These are phyloP conservation scores for Agroathelia rolfsii DNA, from an alignment of 1,284 basidiomycete genomes.

Conservation along the genomic window DNA sequence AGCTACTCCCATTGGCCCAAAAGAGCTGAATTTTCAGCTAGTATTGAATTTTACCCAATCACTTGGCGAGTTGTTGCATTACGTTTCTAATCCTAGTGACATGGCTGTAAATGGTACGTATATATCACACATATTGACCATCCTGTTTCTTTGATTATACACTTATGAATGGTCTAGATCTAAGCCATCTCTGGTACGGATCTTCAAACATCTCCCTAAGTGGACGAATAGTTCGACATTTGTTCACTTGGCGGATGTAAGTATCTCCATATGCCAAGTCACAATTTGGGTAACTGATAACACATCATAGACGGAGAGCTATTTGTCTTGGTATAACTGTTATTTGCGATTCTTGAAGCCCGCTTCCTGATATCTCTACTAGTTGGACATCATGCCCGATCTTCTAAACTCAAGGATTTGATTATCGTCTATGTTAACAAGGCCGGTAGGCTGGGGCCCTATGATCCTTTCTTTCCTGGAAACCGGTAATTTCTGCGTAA, in stretches of 20 bases:
- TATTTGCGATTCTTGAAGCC: constrained; percentile 1
- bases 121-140: background rate
- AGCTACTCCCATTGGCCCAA: constrained; percentile 9
- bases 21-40: constrained; percentile 6
- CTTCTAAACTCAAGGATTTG: constrained; percentile 14
- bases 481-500: constrained; percentile 6
- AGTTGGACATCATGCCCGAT: constrained; percentile 33
- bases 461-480: constrained; percentile 12
- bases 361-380: constrained; percentile 2
- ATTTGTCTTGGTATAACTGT: constrained; percentile 25
- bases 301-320: constrained; percentile 24
- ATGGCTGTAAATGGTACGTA: too few species aligned
- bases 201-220: constrained; percentile 14
- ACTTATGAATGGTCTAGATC: constrained; percentile 5
- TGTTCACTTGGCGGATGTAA: constrained; percentile 21
- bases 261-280: constrained; percentile 11
- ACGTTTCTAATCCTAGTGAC: too few species aligned
- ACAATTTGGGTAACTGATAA: constrained; percentile 5
- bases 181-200: constrained; percentile 23
- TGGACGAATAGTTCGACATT: constrained; percentile 14
- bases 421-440: constrained; percentile 23
- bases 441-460: constrained; percentile 12
- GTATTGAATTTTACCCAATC: constrained; percentile 5
- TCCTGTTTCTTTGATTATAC: background rate
- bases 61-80: background rate